Evolutionary conservation across 192 early-diverging fungal species (phyloP).

Genomic region (Entophlyctis luteolus): DNA sequence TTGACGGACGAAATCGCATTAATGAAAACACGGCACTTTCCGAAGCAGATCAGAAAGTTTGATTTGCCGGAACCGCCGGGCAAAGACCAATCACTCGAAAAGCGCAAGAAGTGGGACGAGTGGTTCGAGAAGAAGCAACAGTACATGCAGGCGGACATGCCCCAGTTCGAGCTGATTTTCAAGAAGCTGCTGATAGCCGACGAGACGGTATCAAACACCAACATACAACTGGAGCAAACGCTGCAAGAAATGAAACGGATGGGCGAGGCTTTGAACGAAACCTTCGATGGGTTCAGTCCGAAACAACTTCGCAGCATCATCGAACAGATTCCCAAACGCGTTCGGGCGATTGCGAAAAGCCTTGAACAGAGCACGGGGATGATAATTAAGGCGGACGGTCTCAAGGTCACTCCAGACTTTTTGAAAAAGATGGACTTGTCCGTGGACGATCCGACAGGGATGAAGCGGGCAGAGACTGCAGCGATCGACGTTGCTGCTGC

Average conservation of each 20-base stretch:
- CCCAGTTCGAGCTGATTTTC: conserved; percentile 44
- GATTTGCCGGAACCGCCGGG: conserved; percentile 36
- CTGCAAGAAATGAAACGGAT: conserved; percentile 44
- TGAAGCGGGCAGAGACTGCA: neutral
- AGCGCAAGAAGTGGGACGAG: conserved; percentile 40
- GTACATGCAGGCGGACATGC: conserved; percentile 40
- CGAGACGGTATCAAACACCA: conserved; percentile 20
- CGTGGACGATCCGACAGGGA: conserved; percentile 6
- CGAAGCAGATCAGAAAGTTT: conserved; percentile 30
- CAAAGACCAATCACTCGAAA: conserved; percentile 34
- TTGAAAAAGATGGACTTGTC: conserved; percentile 35
- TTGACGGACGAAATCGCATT: conserved; percentile 40
- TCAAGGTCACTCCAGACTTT: conserved; percentile 49
- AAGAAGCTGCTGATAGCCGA: conserved; percentile 40
- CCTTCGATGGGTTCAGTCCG: conserved; percentile 33
- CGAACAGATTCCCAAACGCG: conserved; percentile 35
- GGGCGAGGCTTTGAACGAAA: conserved; percentile 33
- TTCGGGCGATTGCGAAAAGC: conserved; percentile 39
- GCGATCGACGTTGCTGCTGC: neutral
- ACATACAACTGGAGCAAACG: conserved; percentile 40
- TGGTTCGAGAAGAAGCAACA: conserved; percentile 32
- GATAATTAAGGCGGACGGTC: conserved; percentile 40
- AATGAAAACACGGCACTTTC: conserved; percentile 36
- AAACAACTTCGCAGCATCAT: conserved; percentile 35
- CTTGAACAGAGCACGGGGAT: conserved; percentile 42